A percentile compares a stretch with the other conserved stretches of the same genome.
These are phyloP conservation scores for Poa annua DNA, from an alignment of 176 grass and related monocot species.

Conservation along the genomic window DNA sequence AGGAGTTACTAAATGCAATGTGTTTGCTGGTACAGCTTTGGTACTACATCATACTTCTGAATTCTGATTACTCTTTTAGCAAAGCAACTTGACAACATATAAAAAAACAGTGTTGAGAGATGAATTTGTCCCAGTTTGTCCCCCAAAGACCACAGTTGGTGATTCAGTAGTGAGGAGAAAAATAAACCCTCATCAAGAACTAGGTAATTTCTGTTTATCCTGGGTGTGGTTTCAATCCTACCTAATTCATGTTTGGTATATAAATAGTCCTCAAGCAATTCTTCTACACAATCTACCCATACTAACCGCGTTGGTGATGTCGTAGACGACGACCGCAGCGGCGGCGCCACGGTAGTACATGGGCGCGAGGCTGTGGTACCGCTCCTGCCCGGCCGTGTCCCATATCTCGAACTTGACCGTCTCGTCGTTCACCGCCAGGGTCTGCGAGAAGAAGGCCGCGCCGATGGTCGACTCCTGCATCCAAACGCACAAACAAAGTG, in stretches of 20 bases:
- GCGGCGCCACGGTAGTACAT: constrained; percentile 94
- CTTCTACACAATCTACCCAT: neutral
- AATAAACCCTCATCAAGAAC: neutral
- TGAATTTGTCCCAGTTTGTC: neutral
- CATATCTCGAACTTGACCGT: constrained; percentile 97
- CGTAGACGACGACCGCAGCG: constrained; percentile 79
- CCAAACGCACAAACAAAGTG: neutral
- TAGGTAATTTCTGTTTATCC: neutral
- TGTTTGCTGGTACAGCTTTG: neutral
- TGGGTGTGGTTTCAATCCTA: neutral
- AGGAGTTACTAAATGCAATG: constrained; percentile 10
- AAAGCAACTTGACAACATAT: neutral
- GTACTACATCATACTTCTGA: neutral
- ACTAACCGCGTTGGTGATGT: constrained; percentile 87
- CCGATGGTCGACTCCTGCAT: constrained; percentile 89
- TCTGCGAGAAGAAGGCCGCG: constrained; percentile 93
- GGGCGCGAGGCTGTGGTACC: constrained; percentile 90
- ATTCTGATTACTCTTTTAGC: neutral
- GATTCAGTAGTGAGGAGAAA: neutral
- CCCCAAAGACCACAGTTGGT: neutral
- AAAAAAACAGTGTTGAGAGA: neutral
- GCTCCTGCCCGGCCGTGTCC: constrained; percentile 94
- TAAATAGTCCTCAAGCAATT: neutral
- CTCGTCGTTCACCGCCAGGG: constrained; percentile 69
- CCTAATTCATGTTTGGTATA: neutral